Percentiles rank a stretch among this genome's conserved stretches.
Conservation (phyloP, 2,329 filamentous ascomycete genomes). For the Calonectria honghensis region DNA sequence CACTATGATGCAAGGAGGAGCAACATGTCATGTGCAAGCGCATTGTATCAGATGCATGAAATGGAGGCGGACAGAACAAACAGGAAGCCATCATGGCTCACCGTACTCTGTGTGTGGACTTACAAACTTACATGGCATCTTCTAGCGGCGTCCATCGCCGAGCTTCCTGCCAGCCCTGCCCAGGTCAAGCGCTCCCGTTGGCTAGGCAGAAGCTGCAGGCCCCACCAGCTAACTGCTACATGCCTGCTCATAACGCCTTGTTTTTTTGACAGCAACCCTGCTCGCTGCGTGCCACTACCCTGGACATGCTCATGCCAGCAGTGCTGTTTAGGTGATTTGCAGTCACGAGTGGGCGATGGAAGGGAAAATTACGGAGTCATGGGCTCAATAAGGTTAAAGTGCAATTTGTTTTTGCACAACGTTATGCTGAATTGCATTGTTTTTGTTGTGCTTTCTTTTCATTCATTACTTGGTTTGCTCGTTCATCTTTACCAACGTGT, state of each 20-base stretch:
- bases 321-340: background rate
- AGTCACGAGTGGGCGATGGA: background rate
- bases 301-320: conserved; percentile 14
- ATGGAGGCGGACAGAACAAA: conserved; percentile 3
- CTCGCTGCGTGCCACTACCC: background rate
- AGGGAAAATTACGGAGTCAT: background rate
- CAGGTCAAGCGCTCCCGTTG: conserved; percentile 14
- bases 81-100: background rate
- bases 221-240: conserved; percentile 14
- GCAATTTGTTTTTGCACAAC: background rate
- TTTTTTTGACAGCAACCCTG: conserved; percentile 27
- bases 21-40: background rate
- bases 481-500: background rate
- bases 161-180: conserved; percentile 11
- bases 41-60: conserved; percentile 14
- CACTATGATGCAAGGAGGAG: background rate
- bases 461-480: background rate
- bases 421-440: background rate
- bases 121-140: conserved; percentile 34
- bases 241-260: conserved; percentile 21
- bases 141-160: conserved; percentile 38
- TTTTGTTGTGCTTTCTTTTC: background rate
- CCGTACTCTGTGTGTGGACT: background rate
- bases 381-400: background rate
- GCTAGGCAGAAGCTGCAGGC: conserved; percentile 23